These are phyloP conservation scores for Saccharomyces hybrid DNA, from an alignment of 1,139 yeast species.

Conservation along the genomic window DNA sequence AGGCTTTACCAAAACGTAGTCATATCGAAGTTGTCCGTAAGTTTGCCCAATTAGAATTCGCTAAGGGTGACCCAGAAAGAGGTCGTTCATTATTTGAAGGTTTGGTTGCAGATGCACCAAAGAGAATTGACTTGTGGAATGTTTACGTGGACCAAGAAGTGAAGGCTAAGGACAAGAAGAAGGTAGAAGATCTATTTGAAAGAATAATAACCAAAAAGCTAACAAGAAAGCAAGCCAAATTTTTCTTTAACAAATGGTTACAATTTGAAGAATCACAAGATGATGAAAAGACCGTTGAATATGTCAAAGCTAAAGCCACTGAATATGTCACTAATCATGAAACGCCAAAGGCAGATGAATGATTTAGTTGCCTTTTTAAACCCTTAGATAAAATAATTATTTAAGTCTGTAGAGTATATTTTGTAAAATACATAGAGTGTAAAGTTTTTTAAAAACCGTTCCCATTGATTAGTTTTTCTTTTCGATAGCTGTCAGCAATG, in stretches of 20 bases:
- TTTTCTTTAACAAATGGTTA: constrained; percentile 91
- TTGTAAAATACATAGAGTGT: not conserved
- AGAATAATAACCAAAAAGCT: constrained; percentile 64
- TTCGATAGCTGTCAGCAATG: not conserved
- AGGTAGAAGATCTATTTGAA: constrained; percentile 73
- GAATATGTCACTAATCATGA: constrained; percentile 47
- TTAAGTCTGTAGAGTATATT: not conserved
- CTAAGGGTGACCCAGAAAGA: constrained; percentile 84
- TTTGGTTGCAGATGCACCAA: constrained; percentile 79
- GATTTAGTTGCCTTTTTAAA: not conserved
- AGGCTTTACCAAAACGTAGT: constrained; percentile 61
- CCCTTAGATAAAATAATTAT: not conserved
- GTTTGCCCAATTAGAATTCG: constrained; percentile 82
- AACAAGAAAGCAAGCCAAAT: constrained; percentile 87
- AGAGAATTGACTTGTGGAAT: constrained; percentile 89
- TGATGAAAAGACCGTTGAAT: constrained; percentile 66
- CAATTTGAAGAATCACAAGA: constrained; percentile 62
- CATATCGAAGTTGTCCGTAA: constrained; percentile 79
- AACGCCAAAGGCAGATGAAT: not conserved
- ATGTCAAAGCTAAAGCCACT: constrained; percentile 86
- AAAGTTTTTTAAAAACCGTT: not conserved
- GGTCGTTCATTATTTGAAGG: constrained; percentile 95
- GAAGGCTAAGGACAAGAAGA: constrained; percentile 51
- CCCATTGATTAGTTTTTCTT: not conserved
- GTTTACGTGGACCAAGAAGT: constrained; percentile 91